Evolutionary conservation across 2,329 filamentous ascomycete genomes (phyloP).

Genomic region (Fusarium illudens): DNA sequence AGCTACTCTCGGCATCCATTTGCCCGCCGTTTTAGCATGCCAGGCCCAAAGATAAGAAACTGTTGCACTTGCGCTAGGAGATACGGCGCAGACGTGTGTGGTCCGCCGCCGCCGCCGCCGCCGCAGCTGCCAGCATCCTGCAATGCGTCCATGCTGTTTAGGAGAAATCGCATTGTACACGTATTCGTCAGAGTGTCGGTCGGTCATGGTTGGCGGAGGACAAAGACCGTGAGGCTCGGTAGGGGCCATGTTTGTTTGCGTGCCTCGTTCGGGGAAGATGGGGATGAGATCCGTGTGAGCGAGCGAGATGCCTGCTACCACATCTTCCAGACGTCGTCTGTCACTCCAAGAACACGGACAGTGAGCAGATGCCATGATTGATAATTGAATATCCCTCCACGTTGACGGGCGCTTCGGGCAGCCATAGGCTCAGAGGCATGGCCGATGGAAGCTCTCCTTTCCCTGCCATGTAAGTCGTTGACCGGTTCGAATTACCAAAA

Average conservation of each 20-base stretch:
- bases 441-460: conserved; percentile 9
- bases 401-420: conserved; percentile 1
- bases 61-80: conserved; percentile 34
- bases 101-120: too few species aligned
- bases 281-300: conserved; percentile 15
- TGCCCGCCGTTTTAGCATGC: conserved; percentile 26
- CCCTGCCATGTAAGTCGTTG: conserved; percentile 14
- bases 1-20: conserved; percentile 28
- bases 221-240: conserved; percentile 17
- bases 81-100: conserved; percentile 26
- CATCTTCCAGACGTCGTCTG: not conserved
- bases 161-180: not conserved
- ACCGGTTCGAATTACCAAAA: conserved; percentile 38
- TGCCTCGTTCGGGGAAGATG: conserved; percentile 3
- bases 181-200: conserved; percentile 6
- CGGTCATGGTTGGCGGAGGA: conserved; percentile 23
- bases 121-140: conserved; percentile 15
- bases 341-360: conserved; percentile 8
- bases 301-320: conserved; percentile 19
- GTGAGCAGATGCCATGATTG: conserved; percentile 11
- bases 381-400: conserved; percentile 12
- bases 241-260: conserved; percentile 15
- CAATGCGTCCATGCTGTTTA: conserved; percentile 19
- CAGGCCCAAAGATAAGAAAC: conserved; percentile 37
- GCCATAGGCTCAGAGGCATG: not conserved